Percentiles rank a stretch among this genome's conserved stretches.
phyloP scores from a whole-genome alignment of 352 stramenopile genomes.

The Thraustochytrium striatum region DNA sequence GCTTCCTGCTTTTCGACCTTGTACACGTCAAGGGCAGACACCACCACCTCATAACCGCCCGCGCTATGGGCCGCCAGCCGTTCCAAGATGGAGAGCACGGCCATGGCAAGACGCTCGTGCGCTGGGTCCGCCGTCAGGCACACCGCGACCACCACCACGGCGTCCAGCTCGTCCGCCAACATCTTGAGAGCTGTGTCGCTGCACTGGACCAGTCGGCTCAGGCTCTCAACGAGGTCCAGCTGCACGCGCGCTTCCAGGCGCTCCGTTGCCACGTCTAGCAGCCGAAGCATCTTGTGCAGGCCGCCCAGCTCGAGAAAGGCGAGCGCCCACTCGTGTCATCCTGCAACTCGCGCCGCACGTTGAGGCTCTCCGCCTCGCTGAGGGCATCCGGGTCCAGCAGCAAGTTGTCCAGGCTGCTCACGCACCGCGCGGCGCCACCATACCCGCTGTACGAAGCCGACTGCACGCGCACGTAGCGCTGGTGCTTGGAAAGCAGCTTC shows the following conservation, averaged over 20 bases:
- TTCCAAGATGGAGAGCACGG: background rate
- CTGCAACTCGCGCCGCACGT: conserved; percentile 5
- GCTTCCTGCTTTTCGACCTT: background rate
- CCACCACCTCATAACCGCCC: background rate
- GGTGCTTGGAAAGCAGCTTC: conserved; percentile 45
- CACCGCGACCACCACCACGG: background rate
- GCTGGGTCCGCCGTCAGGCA: background rate
- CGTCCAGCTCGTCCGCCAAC: background rate
- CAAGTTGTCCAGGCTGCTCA: conserved; percentile 21
- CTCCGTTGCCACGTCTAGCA: conserved; percentile 4
- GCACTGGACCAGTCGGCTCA: background rate
- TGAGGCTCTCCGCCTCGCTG: background rate
- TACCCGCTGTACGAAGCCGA: conserved; percentile 2
- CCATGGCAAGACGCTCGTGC: background rate
- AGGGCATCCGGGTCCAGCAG: conserved; percentile 11
- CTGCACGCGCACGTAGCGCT: conserved; percentile 42
- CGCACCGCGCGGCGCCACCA: background rate
- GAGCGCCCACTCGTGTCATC: background rate
- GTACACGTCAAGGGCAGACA: conserved; percentile 34
- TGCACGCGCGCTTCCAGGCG: background rate
- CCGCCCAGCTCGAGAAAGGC: conserved; percentile 43
- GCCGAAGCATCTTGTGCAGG: conserved; percentile 28
- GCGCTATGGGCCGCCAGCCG: background rate
- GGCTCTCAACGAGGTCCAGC: background rate
- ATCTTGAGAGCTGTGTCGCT: background rate